Percentiles rank a stretch among this genome's conserved stretches.
Evolutionary conservation across 345 rosid species (phyloP).

Genomic region (Nasturtium officinale): DNA sequence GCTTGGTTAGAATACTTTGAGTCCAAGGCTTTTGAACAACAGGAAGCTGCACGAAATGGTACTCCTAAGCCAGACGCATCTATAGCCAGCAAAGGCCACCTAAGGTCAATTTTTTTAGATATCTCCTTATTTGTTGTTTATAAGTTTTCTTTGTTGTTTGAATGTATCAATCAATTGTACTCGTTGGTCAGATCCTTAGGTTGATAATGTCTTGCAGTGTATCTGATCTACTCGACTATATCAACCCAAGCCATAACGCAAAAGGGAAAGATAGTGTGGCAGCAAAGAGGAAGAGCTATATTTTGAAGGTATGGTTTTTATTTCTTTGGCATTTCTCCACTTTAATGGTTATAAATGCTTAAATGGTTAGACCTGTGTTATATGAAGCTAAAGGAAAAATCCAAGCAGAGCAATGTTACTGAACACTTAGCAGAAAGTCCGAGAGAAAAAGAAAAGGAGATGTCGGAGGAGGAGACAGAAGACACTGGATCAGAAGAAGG

Average conservation of each 20-base stretch:
- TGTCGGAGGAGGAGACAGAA: constrained; percentile 57
- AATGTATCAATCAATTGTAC: constrained; percentile 20
- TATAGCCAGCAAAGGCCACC: constrained; percentile 98
- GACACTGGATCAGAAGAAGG: constrained; percentile 48
- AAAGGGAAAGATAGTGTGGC: constrained; percentile 69
- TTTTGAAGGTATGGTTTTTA: constrained; percentile 58
- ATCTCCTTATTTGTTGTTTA: constrained; percentile 17
- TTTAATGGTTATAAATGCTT: neutral
- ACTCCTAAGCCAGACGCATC: constrained; percentile 97
- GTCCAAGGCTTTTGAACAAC: constrained; percentile 97
- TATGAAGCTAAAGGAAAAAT: constrained; percentile 68
- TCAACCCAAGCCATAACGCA: constrained; percentile 78
- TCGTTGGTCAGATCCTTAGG: constrained; percentile 33
- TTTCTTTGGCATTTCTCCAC: constrained; percentile 6
- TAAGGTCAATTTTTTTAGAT: constrained; percentile 59
- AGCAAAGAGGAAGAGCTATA: constrained; percentile 67
- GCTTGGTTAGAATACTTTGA: constrained; percentile 99
- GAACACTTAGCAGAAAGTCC: constrained; percentile 51
- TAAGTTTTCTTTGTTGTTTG: constrained; percentile 7
- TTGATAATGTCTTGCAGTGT: constrained; percentile 62
- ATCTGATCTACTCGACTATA: constrained; percentile 94
- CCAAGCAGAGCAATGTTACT: constrained; percentile 46
- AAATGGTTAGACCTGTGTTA: constrained; percentile 23
- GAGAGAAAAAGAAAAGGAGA: constrained; percentile 52
- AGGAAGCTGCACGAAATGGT: constrained; percentile 98